Conservation (phyloP, 306 rosid genomes). For the Crotalaria pallida region DNA sequence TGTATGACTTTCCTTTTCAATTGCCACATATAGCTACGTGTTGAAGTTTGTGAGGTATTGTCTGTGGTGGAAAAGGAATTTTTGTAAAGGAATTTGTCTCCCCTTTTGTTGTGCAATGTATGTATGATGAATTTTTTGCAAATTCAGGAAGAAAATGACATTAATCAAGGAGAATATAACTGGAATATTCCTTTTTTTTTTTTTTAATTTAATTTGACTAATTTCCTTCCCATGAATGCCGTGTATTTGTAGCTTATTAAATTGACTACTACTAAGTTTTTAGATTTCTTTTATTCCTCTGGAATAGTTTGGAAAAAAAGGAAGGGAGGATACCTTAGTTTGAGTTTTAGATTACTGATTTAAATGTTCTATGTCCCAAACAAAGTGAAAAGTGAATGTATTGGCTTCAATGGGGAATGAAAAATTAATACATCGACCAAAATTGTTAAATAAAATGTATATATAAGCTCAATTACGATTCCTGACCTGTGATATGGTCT, state of each 20-base stretch:
- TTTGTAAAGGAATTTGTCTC: neutral
- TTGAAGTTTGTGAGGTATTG: neutral
- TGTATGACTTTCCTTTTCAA: neutral
- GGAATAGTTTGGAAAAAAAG: neutral
- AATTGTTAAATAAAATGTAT: conserved; percentile 1
- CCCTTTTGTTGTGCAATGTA: conserved; percentile 21
- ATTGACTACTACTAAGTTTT: neutral
- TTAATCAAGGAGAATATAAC: neutral
- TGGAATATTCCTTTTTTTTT: neutral
- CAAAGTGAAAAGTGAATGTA: neutral
- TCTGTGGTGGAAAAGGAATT: conserved; percentile 5
- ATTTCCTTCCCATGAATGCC: neutral
- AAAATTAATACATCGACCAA: neutral
- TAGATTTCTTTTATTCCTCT: neutral
- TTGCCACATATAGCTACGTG: neutral
- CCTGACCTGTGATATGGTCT: neutral
- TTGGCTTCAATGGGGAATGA: neutral
- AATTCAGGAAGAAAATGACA: conserved; percentile 13
- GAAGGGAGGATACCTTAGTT: neutral
- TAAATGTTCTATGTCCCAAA: neutral
- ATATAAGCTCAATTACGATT: neutral
- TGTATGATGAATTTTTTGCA: neutral
- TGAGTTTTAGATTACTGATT: neutral
- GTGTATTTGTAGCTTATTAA: neutral
- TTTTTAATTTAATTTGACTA: too few species aligned